A percentile compares a stretch with the other conserved stretches of the same genome.
Evolutionary conservation across 345 rosid genomes (phyloP).

Genomic region (Lepidium didymum): DNA sequence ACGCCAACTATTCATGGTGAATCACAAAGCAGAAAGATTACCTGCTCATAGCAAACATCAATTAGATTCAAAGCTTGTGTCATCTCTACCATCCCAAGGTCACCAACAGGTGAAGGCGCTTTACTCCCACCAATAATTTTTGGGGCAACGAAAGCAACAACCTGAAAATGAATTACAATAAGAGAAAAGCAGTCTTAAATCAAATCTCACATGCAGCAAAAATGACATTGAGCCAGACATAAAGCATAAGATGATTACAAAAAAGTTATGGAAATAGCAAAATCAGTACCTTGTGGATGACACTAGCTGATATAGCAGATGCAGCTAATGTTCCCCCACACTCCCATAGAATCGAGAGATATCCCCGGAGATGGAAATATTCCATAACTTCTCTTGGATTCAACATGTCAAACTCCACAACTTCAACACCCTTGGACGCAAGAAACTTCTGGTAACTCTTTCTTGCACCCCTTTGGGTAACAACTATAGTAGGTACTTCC

Average conservation of each 20-base stretch:
- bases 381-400: constrained; percentile 94
- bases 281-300: constrained; percentile 71
- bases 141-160: constrained; percentile 89
- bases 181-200: neutral
- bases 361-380: constrained; percentile 83
- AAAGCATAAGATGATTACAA: neutral
- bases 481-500: constrained; percentile 72
- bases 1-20: neutral
- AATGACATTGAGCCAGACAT: neutral
- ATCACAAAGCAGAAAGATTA: constrained; percentile 10
- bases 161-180: constrained; percentile 36
- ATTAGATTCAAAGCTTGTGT: constrained; percentile 83
- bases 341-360: constrained; percentile 92
- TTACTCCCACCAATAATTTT: constrained; percentile 86
- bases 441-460: constrained; percentile 75
- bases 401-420: constrained; percentile 91
- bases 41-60: constrained; percentile 86
- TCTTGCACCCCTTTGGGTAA: constrained; percentile 90
- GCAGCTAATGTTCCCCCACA: constrained; percentile 93
- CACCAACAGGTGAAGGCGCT: constrained; percentile 95
- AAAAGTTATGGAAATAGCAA: neutral
- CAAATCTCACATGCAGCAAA: neutral
- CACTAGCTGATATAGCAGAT: constrained; percentile 82
- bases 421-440: constrained; percentile 86
- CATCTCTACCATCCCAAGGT: constrained; percentile 99